These are phyloP conservation scores for Creolimax fragrantissima DNA, from an alignment of 78 protist genomes.

Conservation along the genomic window DNA sequence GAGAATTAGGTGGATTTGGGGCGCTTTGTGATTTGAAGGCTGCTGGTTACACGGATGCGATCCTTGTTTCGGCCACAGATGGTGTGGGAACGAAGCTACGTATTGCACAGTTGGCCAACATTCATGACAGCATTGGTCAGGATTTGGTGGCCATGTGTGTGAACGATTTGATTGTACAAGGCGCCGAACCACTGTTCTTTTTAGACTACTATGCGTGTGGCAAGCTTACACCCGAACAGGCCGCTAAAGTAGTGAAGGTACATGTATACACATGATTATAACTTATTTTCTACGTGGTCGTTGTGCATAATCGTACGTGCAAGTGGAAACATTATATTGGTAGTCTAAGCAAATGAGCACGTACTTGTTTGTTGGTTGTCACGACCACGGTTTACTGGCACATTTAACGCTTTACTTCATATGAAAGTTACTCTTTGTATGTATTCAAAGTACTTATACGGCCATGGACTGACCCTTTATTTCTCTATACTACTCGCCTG, in stretches of 20 bases:
- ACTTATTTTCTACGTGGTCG: not conserved
- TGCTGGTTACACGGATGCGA: conserved; percentile 63
- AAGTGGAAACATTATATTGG: too few relatives aligned
- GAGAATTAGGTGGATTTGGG: conserved; percentile 78
- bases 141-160: conserved; percentile 86
- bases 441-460: too few relatives aligned
- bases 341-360: too few relatives aligned
- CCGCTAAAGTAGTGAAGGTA: conserved; percentile 48
- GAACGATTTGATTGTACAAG: conserved; percentile 72
- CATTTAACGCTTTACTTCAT: too few relatives aligned
- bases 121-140: conserved; percentile 49
- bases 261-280: not conserved
- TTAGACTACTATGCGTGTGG: conserved; percentile 84
- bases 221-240: conserved; percentile 47
- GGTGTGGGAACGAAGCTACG: conserved; percentile 84
- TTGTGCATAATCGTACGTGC: too few relatives aligned
- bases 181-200: conserved; percentile 85
- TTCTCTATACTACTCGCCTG: not conserved
- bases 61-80: conserved; percentile 74
- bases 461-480: not conserved
- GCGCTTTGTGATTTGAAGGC: conserved; percentile 69
- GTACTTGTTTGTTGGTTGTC: too few relatives aligned
- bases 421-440: too few relatives aligned
- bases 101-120: conserved; percentile 50
- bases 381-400: too few relatives aligned